Evolutionary conservation across 208 protist species (phyloP).

Genomic region (Crithidia thermophila): DNA sequence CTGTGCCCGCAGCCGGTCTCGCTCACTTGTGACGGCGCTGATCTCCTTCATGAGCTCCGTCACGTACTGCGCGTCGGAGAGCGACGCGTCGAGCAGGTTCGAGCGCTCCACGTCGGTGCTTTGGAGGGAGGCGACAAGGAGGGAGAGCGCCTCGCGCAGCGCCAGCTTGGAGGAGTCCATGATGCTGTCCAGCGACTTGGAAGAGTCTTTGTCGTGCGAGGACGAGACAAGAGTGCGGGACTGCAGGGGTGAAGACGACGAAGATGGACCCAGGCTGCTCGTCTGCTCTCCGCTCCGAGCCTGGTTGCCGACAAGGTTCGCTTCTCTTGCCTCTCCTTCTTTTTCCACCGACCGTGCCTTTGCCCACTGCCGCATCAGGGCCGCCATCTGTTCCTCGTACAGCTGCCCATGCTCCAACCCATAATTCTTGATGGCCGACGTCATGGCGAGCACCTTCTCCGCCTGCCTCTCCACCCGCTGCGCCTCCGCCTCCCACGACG

Average conservation of each 20-base stretch:
- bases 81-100: slow-evolving; percentile 55
- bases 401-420: slow-evolving; percentile 17
- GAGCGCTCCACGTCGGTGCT: slow-evolving; percentile 55
- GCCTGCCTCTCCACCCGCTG: slow-evolving; percentile 16
- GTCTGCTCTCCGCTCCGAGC: not conserved
- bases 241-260: not conserved
- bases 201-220: slow-evolving; percentile 1
- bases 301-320: not conserved
- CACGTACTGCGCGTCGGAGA: slow-evolving; percentile 66
- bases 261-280: no score
- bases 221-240: slow-evolving; percentile 20
- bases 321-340: no score
- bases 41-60: slow-evolving; percentile 52
- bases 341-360: no score
- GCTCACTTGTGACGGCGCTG: slow-evolving; percentile 42
- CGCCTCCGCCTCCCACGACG: slow-evolving; percentile 13
- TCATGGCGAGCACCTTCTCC: slow-evolving; percentile 9
- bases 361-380: slow-evolving; percentile 31
- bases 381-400: slow-evolving; percentile 21
- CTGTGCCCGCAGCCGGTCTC: slow-evolving; percentile 37
- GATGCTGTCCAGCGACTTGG: slow-evolving; percentile 1
- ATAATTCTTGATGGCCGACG: not conserved
- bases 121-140: slow-evolving; percentile 34
- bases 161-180: slow-evolving; percentile 21
- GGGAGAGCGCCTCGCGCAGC: slow-evolving; percentile 29